phyloP scores from a whole-genome alignment of 192 early-diverging fungal genomes.

The Coemansia asiatica region DNA sequence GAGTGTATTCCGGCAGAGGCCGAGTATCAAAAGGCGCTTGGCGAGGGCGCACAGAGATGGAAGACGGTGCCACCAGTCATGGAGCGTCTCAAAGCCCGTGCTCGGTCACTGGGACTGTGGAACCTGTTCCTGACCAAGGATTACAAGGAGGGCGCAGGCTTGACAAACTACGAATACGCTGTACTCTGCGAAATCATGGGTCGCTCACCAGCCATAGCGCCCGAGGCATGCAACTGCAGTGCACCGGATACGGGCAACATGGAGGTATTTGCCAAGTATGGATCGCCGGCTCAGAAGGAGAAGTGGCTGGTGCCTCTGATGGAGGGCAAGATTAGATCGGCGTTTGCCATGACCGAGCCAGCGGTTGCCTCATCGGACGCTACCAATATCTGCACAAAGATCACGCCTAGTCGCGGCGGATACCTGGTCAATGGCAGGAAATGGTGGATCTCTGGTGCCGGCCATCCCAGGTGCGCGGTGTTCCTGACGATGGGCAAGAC shows the following conservation, averaged over 20 bases:
- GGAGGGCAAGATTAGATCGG: constrained; percentile 89
- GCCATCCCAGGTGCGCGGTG: constrained; percentile 91
- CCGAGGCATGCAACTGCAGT: constrained; percentile 91
- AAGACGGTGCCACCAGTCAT: constrained; percentile 82
- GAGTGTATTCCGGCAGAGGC: constrained; percentile 95
- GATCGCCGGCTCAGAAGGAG: constrained; percentile 77
- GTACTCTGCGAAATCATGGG: constrained; percentile 90
- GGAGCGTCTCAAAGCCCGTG: constrained; percentile 87
- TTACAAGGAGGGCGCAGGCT: constrained; percentile 80
- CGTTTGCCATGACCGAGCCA: constrained; percentile 99
- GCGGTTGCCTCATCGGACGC: constrained; percentile 94
- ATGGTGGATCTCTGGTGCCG: constrained; percentile 99
- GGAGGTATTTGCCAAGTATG: constrained; percentile 98
- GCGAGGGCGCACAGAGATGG: constrained; percentile 75
- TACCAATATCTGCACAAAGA: constrained; percentile 90
- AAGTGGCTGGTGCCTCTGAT: constrained; percentile 80
- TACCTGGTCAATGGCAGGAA: constrained; percentile 82
- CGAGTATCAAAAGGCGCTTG: constrained; percentile 71
- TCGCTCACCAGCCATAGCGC: constrained; percentile 73
- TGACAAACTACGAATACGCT: constrained; percentile 95
- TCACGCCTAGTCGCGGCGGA: constrained; percentile 64
- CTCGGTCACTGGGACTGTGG: constrained; percentile 88
- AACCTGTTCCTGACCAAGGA: constrained; percentile 87
- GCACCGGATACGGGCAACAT: constrained; percentile 99
- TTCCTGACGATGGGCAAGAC: constrained; percentile 92